Evolutionary conservation across 768 basidiomycete species (phyloP).

Genomic region (Lactarius psammicola): DNA sequence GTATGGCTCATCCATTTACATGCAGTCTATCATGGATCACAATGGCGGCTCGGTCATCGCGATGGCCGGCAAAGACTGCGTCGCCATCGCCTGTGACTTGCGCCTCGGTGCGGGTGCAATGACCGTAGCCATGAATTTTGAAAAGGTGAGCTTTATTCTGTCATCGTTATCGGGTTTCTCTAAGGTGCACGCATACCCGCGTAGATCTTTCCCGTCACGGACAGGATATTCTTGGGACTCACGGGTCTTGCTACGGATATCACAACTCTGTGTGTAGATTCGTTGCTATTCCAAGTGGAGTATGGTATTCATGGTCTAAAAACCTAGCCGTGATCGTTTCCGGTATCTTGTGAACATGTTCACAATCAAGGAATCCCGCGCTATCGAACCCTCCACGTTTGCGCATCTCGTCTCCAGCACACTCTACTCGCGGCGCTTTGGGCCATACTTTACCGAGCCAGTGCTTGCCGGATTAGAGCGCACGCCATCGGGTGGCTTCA

Average conservation of each 20-base stretch:
- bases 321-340: constrained; percentile 76
- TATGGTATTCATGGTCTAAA: background rate
- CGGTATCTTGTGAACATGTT: constrained; percentile 98
- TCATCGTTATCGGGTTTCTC: background rate
- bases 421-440: constrained; percentile 93
- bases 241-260: constrained; percentile 94
- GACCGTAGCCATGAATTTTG: constrained; percentile 87
- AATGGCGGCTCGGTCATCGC: constrained; percentile 99
- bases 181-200: constrained; percentile 27
- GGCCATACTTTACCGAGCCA: constrained; percentile 95
- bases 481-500: constrained; percentile 64
- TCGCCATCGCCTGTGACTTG: constrained; percentile 95
- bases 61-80: constrained; percentile 99
- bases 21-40: constrained; percentile 83
- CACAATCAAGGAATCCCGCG: constrained; percentile 97
- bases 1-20: background rate
- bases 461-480: constrained; percentile 90
- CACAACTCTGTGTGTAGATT: constrained; percentile 68
- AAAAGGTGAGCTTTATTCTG: constrained; percentile 61
- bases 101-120: constrained; percentile 86
- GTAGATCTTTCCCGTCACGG: constrained; percentile 92
- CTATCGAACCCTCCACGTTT: constrained; percentile 95
- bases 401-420: constrained; percentile 94
- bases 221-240: constrained; percentile 88
- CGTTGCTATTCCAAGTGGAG: too few species aligned